phyloP scores from a whole-genome alignment of 2,329 filamentous ascomycete species.

The Aspergillus quadrilineatus region DNA sequence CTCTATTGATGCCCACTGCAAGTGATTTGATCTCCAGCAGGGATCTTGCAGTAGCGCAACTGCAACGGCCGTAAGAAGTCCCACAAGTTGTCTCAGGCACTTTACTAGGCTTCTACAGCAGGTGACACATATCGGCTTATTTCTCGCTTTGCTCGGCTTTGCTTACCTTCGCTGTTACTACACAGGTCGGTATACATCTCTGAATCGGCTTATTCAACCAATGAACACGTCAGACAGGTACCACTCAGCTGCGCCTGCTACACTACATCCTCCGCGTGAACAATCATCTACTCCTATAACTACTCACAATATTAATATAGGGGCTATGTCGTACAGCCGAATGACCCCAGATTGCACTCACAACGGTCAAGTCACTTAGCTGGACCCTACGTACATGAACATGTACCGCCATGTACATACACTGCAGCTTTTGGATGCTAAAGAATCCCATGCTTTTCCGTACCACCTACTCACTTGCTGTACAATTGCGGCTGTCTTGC shows the following conservation, averaged over 20 bases:
- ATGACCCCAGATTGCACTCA: too few species aligned
- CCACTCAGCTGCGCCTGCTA: background rate
- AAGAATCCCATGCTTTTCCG: slow-evolving; percentile 2
- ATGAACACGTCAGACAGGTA: slow-evolving; percentile 11
- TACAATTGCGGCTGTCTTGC: background rate
- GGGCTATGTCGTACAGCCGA: too few species aligned
- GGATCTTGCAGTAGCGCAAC: background rate
- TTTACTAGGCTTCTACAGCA: background rate
- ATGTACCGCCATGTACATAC: background rate
- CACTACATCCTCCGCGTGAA: background rate
- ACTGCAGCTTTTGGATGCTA: background rate
- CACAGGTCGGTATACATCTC: background rate
- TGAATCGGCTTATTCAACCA: background rate
- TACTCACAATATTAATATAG: too few species aligned
- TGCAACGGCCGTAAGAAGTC: background rate
- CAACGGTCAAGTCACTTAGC: too few species aligned
- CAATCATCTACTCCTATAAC: too few species aligned
- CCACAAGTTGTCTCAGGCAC: background rate
- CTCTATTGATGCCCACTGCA: background rate
- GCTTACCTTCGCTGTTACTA: background rate
- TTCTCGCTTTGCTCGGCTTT: background rate
- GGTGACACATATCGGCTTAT: background rate
- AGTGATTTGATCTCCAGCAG: background rate
- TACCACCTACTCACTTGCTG: background rate
- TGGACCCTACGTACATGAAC: background rate